A percentile compares a stretch with the other conserved stretches of the same genome.
These are phyloP conservation scores for Phytophthora pistaciae DNA, from an alignment of 352 stramenopile species.

Conservation along the genomic window DNA sequence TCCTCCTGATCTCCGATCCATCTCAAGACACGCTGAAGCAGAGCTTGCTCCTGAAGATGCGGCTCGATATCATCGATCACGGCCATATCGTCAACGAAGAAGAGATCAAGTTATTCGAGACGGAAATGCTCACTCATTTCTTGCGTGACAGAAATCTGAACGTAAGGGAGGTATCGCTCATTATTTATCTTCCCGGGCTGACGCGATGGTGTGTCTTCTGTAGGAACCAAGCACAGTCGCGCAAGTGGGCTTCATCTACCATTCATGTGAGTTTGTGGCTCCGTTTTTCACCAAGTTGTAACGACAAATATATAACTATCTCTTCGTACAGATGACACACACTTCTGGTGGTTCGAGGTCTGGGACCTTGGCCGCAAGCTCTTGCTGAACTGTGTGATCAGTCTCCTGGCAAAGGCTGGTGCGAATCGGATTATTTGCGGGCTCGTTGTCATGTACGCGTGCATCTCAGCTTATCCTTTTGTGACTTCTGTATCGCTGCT, in stretches of 20 bases:
- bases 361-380: constrained; percentile 81
- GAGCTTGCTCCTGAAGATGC: constrained; percentile 57
- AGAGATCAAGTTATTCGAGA: constrained; percentile 54
- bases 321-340: constrained; percentile 45
- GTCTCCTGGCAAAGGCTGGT: constrained; percentile 64
- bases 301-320: not conserved
- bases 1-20: constrained; percentile 56
- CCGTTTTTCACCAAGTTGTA: not conserved
- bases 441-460: constrained; percentile 72
- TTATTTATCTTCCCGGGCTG: not conserved
- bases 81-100: constrained; percentile 60
- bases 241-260: constrained; percentile 85
- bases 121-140: constrained; percentile 62
- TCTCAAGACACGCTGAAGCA: constrained; percentile 52
- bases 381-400: constrained; percentile 75
- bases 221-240: constrained; percentile 79
- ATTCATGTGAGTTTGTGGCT: constrained; percentile 62
- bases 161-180: constrained; percentile 19
- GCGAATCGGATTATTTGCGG: constrained; percentile 77
- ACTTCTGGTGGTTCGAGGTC: constrained; percentile 86
- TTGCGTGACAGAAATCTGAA: constrained; percentile 64
- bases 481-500: not conserved
- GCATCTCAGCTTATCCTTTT: not conserved
- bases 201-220: not conserved
- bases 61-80: constrained; percentile 46